Evolutionary conservation across 495 filamentous ascomycete species (phyloP), one percentile per base, ranked within the genome.

Genomic region (Bacidia gigantensis): DNA sequence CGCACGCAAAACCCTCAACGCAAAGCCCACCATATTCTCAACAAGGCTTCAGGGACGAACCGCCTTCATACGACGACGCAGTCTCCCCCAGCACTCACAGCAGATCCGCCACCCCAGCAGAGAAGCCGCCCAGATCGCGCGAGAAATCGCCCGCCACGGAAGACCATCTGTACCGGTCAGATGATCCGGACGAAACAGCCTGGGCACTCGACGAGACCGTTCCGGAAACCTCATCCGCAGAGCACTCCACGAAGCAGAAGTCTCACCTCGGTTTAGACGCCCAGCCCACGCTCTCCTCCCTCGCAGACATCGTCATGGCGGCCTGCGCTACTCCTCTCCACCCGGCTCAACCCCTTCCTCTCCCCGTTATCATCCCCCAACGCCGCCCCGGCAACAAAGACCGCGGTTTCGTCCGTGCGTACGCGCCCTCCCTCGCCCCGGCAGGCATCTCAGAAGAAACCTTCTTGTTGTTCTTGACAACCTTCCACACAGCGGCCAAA

Each of bases 381-480:
- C 59, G 62, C 21, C 52, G 60, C 46, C 62, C 64, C 24, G 60
- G 57, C 23, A 52, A 50, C 17, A 67, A 63, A 24, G 47, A 46
- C 5, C 62, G 63, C 10, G 65, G 66, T 2, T 73, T 71, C 56
- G 60, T 65, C 45, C 59, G 64, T 20, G 65, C 69, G 1, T 73
- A 73, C 51, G 60, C 67, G 26, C 69, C 71, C 1, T 61, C 60
- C 24, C 52, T 74, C 14, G 61, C 58, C 48, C 53, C 62, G 3
- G 65, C 59, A 46, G 66, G 62, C 11, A 70, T 74, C 32, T 58
- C 64, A 46, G 61, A 68, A 51, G 48, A 56, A 11, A 61, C 64
- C 17, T 74, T 71, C 39, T 56, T 71, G 26, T 55, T 64, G 2
- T 74, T 72, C 45, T 54, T 72, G 7, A 62, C 68, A 20, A 62